Percentiles rank a stretch among this genome's conserved stretches.
Conservation (phyloP, 2,329 filamentous ascomycete genomes). For the Pseudogymnoascus sp. region DNA sequence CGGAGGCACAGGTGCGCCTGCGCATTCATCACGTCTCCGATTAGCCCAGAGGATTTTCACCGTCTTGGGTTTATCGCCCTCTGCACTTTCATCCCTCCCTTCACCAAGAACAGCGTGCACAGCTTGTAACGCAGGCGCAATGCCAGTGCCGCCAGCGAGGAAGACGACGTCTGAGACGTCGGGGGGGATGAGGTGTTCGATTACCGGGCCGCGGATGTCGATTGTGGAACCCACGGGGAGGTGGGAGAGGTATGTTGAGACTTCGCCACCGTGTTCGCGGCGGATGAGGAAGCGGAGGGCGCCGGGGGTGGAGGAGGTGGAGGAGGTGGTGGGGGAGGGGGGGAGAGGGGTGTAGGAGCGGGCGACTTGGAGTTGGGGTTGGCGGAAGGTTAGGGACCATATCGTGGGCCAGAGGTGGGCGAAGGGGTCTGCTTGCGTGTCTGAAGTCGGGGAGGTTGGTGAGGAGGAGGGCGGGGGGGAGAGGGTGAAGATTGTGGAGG, state of each 20-base stretch:
- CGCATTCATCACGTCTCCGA: conserved; percentile 55
- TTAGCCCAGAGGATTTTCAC: conserved; percentile 79
- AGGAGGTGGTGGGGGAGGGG: conserved; percentile 24
- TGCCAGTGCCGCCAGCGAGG: conserved; percentile 83
- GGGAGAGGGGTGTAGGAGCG: conserved; percentile 86
- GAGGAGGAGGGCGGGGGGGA: conserved; percentile 30
- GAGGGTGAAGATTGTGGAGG: conserved; percentile 61
- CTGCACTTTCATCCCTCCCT: neutral
- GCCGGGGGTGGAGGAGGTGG: conserved; percentile 27
- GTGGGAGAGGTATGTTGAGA: conserved; percentile 69
- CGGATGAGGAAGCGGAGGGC: conserved; percentile 67
- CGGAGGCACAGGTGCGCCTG: conserved; percentile 27
- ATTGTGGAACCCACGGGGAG: conserved; percentile 55
- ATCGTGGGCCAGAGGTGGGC: conserved; percentile 53
- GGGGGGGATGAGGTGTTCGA: conserved; percentile 54
- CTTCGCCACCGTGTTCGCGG: conserved; percentile 70
- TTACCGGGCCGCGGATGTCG: conserved; percentile 69
- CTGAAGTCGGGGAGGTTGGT: conserved; percentile 6
- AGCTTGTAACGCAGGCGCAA: conserved; percentile 81
- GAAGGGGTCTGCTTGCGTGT: conserved; percentile 26
- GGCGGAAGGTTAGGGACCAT: conserved; percentile 89
- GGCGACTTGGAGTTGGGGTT: conserved; percentile 76
- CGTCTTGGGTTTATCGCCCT: conserved; percentile 27
- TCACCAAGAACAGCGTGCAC: conserved; percentile 50
- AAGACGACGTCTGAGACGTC: conserved; percentile 58